A percentile compares a stretch with the other conserved stretches of the same genome.
Evolutionary conservation across 1,284 basidiomycete genomes (phyloP).

Genomic region (Melampsora larici-populina): DNA sequence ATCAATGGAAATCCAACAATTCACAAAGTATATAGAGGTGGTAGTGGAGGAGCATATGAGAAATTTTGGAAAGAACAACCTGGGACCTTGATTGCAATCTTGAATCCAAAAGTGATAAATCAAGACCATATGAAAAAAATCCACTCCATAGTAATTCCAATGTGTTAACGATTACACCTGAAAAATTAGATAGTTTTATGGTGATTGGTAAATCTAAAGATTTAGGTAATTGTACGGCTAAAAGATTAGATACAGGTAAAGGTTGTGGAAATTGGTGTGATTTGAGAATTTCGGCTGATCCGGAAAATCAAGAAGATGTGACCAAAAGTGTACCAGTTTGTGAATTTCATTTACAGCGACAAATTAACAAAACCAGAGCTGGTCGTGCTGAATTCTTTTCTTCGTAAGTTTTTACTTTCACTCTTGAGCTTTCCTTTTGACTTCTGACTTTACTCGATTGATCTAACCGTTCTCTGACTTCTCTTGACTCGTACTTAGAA

Average conservation of each 20-base stretch:
- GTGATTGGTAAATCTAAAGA: constrained; percentile 80
- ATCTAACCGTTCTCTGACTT: not conserved
- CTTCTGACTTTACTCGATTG: too few relatives aligned
- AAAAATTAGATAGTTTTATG: constrained; percentile 71
- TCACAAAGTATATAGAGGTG: constrained; percentile 70
- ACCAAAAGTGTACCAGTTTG: constrained; percentile 13
- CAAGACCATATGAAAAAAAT: constrained; percentile 56
- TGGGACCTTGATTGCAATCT: constrained; percentile 80
- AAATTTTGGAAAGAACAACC: constrained; percentile 74
- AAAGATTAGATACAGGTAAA: constrained; percentile 69
- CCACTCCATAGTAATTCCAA: constrained; percentile 73
- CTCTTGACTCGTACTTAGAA: constrained; percentile 3
- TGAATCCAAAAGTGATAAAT: constrained; percentile 85
- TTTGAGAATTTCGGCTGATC: constrained; percentile 57
- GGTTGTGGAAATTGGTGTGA: constrained; percentile 82
- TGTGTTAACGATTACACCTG: constrained; percentile 80
- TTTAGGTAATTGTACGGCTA: constrained; percentile 74
- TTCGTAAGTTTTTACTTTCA: constrained; percentile 6
- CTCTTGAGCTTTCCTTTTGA: not conserved
- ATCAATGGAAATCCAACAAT: constrained; percentile 45
- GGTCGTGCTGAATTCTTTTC: constrained; percentile 41
- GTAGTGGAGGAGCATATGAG: constrained; percentile 88
- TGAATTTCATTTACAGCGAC: constrained; percentile 40
- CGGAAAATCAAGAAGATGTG: not conserved
- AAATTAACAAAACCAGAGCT: constrained; percentile 30